Evolutionary conservation across 2,329 filamentous ascomycete genomes (phyloP), one percentile per base, ranked within the genome.

Genomic region (Fusarium piperis): DNA sequence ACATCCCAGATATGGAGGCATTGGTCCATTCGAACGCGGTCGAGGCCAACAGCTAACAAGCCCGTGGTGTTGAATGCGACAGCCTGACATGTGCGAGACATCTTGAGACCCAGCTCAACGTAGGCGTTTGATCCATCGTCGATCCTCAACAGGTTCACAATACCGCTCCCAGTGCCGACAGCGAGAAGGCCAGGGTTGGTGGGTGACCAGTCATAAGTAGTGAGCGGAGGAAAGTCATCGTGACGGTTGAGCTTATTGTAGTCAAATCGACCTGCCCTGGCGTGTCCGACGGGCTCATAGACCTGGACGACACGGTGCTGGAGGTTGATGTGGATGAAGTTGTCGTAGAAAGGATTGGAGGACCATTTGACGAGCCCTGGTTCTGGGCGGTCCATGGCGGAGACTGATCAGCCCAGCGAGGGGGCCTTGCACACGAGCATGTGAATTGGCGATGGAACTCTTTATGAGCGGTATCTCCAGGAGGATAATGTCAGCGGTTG

Each of bases 1-100:
- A 94, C 86, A 79, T 97, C 93, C 88, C 93, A 96, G 32, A 96
- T 91, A 75, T 95, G 93, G 55, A 97, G 85, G 74, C 92, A 94
- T 70, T 92, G 89, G 77, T 96, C 94, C 80, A 93, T 94, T 33
- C 94, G 89, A 26, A 95, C 93, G 74, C 93, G 88, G 76, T 96
- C 94, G 58, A 96, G 84, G 2, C 93, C 94, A 30, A 94, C 93
- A 11, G 93, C 94, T 58, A 97, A 83, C 62, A 93, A 85, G 18
- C 92, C 91, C 6, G 85, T 86, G 4, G 89, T 90, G 77, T 91
- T 95, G 82, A 96, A 94, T 4, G 93, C 91, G 41, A 96, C 92
- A 1, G 93, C 92, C 76, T 95, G 94, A 75, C 93, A 95, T 46
- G 92, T 92, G 48, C 94, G 88, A 60, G 92, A 89, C 79, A 94